These are phyloP conservation scores for Sonneratia caseolaris DNA, from an alignment of 345 rosid genomes.

Conservation along the genomic window DNA sequence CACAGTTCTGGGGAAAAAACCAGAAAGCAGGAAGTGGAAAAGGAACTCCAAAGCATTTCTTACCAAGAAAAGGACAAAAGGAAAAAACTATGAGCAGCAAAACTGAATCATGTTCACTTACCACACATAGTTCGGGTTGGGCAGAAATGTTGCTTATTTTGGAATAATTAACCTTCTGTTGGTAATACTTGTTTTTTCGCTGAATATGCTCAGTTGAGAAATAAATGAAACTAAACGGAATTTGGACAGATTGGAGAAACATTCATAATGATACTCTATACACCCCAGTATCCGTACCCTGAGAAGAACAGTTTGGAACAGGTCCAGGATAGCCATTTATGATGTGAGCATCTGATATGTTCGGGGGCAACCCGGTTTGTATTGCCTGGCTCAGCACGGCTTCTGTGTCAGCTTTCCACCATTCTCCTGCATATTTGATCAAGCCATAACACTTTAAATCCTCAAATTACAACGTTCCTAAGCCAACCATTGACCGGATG, in stretches of 20 bases:
- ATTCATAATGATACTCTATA: background rate
- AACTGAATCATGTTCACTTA: no score
- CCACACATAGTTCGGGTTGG: no score
- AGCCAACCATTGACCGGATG: no score
- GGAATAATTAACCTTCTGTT: no score
- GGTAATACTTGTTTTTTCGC: background rate
- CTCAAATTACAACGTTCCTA: background rate
- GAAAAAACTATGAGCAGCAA: no score
- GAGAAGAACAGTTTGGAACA: constrained; percentile 40
- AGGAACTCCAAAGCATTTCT: no score
- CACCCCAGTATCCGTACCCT: constrained; percentile 29
- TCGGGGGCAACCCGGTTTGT: constrained; percentile 47
- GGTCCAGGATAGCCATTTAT: constrained; percentile 65
- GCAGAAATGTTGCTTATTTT: no score
- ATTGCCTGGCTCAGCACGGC: constrained; percentile 39
- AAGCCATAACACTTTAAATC: background rate
- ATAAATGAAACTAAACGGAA: background rate
- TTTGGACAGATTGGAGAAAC: no score
- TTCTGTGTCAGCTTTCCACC: constrained; percentile 82
- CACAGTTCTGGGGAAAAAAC: background rate
- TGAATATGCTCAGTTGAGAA: background rate
- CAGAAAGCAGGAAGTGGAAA: no score
- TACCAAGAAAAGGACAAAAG: no score
- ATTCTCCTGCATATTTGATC: constrained; percentile 40
- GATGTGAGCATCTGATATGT: constrained; percentile 65